Evolutionary conservation across 2,329 filamentous ascomycete genomes (phyloP), one percentile per base, ranked within the genome.

Genomic region (Hysterium pulicare): DNA sequence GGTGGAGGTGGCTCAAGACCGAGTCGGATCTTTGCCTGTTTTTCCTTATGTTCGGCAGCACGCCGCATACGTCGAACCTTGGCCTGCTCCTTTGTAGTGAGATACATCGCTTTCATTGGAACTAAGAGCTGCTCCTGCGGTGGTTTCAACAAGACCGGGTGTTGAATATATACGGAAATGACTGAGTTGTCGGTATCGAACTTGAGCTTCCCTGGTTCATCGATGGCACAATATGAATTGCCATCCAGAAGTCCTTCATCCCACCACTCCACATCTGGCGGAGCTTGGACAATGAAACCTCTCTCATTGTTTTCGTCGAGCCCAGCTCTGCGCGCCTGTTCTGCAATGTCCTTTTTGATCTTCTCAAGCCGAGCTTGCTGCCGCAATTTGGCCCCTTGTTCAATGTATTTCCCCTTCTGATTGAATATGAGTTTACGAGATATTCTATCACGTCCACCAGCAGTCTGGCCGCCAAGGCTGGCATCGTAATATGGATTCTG

Each of bases 181-280:
- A 97, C 91, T 39, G 83, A 86, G 62, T 96, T 90, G n/a, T 83
- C 71, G 0, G 81, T 81, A 30, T 82, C 77, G 49, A 95, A 79
- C 64, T 90, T 93, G 46, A 93, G 72, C 33, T 79, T 82, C 13
- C 71, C 69, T 0, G 78, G 72, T 45, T 85, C 71, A 20, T 84
- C 79, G 44, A 93, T 79, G 46, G 77, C 75, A 45, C 84, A 78
- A 69, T 97, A 96, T 42, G 78, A 84, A 32, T 79, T 78, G 32
- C 85, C 87, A 39, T 86, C 78, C 13, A 95, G 76, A 15, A 97
- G 72, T 2, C 84, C 88, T 70, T 97, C 90, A 57, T 98, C 93
- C 88, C 91, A 97, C 93, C 93, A 98, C 66, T 98, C 93, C 32
- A 97, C 78, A 6, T 85, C 85, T 3, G 93, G 93, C 8, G 93